phyloP scores from a whole-genome alignment of 2,329 filamentous ascomycete species.

The Talaromyces sp. region DNA sequence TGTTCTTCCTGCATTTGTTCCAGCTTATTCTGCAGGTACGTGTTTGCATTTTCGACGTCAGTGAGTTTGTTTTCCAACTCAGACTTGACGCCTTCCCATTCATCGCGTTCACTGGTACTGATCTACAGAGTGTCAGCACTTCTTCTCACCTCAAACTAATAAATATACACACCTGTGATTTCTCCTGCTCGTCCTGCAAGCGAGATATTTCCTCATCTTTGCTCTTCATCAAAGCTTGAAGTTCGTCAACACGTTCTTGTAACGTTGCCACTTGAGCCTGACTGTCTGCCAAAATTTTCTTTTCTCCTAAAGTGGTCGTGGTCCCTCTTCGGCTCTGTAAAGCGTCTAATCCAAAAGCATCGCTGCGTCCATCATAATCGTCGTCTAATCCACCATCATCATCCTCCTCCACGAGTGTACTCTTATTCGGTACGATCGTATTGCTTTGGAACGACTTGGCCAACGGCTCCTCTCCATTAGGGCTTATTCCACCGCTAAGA shows the following conservation, averaged over 20 bases:
- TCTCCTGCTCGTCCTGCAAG: conserved; percentile 58
- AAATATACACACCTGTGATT: conserved; percentile 42
- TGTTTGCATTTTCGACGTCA: conserved; percentile 73
- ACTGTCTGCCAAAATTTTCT: conserved; percentile 74
- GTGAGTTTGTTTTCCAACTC: conserved; percentile 71
- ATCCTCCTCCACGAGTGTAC: conserved; percentile 94
- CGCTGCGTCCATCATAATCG: conserved; percentile 58
- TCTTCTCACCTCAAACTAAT: neutral
- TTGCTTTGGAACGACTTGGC: conserved; percentile 92
- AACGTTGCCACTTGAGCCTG: conserved; percentile 73
- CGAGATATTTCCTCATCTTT: conserved; percentile 70
- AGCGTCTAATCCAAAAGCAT: conserved; percentile 62
- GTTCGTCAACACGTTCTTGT: conserved; percentile 67
- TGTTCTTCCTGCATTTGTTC: conserved; percentile 71
- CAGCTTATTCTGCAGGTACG: conserved; percentile 75
- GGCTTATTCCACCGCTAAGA: conserved; percentile 43
- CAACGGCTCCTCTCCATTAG: conserved; percentile 69
- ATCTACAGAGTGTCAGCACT: conserved; percentile 34
- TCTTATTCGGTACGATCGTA: conserved; percentile 96
- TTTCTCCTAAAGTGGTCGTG: conserved; percentile 58
- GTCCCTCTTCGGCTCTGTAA: conserved; percentile 48
- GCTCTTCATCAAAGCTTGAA: conserved; percentile 67
- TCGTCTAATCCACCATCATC: conserved; percentile 65
- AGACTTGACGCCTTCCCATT: conserved; percentile 64
- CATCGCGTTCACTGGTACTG: conserved; percentile 63